Evolutionary conservation across 2,329 filamentous ascomycete species (phyloP).

Genomic region (Nemania diffusa): DNA sequence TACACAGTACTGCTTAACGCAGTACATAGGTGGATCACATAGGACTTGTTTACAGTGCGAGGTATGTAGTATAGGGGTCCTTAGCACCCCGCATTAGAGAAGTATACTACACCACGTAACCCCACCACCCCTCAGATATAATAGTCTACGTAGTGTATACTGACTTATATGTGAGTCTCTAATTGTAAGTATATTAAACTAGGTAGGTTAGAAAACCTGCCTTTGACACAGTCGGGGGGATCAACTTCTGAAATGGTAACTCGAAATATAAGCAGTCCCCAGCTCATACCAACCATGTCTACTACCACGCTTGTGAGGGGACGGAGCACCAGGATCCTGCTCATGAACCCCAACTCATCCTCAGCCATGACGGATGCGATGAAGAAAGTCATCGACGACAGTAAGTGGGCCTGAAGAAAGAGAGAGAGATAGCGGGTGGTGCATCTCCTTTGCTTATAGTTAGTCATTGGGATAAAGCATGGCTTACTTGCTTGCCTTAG

Average conservation of each 20-base stretch:
- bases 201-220: neutral
- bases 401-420: constrained; percentile 20
- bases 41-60: too few species aligned
- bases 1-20: too few species aligned
- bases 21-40: too few species aligned
- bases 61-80: too few species aligned
- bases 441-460: too few species aligned
- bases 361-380: constrained; percentile 76
- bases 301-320: constrained; percentile 45
- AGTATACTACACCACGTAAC: too few species aligned
- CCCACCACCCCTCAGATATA: constrained; percentile 3
- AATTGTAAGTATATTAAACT: neutral
- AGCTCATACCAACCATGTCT: constrained; percentile 26
- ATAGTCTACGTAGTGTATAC: neutral
- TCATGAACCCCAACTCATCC: constrained; percentile 85
- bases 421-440: neutral
- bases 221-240: too few species aligned
- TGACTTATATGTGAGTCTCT: too few species aligned
- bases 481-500: too few species aligned
- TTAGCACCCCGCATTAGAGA: neutral
- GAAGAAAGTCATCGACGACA: constrained; percentile 58
- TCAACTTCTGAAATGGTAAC: neutral
- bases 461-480: too few species aligned
- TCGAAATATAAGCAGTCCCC: neutral
- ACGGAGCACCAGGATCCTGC: constrained; percentile 64